Conservation (phyloP, 1,284 basidiomycete species). For the Tilletia setariae region DNA sequence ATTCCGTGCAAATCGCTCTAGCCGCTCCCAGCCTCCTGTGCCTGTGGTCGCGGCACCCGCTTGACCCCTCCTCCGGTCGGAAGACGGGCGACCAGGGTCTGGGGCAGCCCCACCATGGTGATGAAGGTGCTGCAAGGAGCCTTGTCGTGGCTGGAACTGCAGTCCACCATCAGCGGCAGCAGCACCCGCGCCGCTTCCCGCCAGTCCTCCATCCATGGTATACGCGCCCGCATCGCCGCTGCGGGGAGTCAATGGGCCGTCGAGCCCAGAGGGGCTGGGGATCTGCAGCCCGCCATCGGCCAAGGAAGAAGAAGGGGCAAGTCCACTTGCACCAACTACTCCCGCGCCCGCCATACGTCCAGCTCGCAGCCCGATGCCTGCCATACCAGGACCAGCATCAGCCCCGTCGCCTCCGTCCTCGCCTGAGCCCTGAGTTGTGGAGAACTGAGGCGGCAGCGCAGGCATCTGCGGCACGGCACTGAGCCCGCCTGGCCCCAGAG, state of each 20-base stretch:
- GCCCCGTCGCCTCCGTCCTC: not conserved
- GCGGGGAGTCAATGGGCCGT: too few species aligned
- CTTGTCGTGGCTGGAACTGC: not conserved
- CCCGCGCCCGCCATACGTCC: not conserved
- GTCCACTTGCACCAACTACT: too few species aligned
- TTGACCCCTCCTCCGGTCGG: not conserved
- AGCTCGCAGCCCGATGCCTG: slow-evolving; percentile 4
- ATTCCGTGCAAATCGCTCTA: slow-evolving; percentile 29
- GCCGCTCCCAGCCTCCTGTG: slow-evolving; percentile 5
- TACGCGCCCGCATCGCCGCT: too few species aligned
- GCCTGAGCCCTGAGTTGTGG: not conserved
- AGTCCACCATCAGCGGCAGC: not conserved
- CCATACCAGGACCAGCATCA: not conserved
- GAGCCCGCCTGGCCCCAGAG: slow-evolving; percentile 39
- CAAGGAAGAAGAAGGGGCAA: too few species aligned
- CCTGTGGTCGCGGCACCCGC: not conserved
- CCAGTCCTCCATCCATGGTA: too few species aligned
- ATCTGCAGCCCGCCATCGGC: too few species aligned
- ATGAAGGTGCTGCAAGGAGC: not conserved
- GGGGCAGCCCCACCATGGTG: not conserved
- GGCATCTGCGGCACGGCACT: slow-evolving; percentile 24
- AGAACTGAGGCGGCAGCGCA: slow-evolving; percentile 14
- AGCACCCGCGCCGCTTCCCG: too few species aligned
- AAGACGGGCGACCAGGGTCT: not conserved
- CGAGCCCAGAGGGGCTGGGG: too few species aligned